Conservation (phyloP, 225 moss, liverwort and hornwort species). For the Sphagnum contortum region DNA sequence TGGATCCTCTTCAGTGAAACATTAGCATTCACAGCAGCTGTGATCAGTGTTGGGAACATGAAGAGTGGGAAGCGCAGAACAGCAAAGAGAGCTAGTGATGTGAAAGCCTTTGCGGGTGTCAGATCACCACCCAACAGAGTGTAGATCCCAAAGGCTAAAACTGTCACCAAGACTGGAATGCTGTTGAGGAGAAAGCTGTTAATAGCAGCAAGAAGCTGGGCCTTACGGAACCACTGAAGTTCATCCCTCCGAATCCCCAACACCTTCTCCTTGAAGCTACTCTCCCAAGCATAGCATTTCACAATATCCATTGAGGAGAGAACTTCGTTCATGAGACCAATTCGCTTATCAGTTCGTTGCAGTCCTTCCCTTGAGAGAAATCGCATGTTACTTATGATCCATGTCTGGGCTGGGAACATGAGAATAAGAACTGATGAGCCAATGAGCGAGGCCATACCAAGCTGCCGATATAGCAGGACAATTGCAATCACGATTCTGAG, state of each 20-base stretch:
- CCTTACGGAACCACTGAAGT: conserved; percentile 35
- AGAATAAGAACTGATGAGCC: conserved; percentile 27
- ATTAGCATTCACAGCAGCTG: conserved; percentile 41
- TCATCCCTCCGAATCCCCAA: conserved; percentile 22
- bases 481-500: conserved; percentile 47
- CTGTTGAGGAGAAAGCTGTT: conserved; percentile 41
- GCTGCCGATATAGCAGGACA: conserved; percentile 28
- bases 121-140: conserved; percentile 22
- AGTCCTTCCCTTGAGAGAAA: conserved; percentile 30
- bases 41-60: conserved; percentile 42
- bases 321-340: conserved; percentile 48
- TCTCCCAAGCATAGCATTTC: conserved; percentile 48
- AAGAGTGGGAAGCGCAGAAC: conserved; percentile 37
- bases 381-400: conserved; percentile 28
- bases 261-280: conserved; percentile 32
- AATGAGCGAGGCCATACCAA: conserved; percentile 25
- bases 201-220: conserved; percentile 26
- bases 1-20: conserved; percentile 38
- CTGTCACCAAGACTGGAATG: conserved; percentile 36
- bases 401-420: conserved; percentile 43
- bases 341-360: conserved; percentile 35
- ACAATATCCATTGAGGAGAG: conserved; percentile 44
- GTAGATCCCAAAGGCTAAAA: conserved; percentile 36
- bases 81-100: conserved; percentile 38
- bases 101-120: conserved; percentile 46